These are phyloP conservation scores for Aureobasidium sp. DNA, from an alignment of 2,329 filamentous ascomycete genomes.

Conservation along the genomic window DNA sequence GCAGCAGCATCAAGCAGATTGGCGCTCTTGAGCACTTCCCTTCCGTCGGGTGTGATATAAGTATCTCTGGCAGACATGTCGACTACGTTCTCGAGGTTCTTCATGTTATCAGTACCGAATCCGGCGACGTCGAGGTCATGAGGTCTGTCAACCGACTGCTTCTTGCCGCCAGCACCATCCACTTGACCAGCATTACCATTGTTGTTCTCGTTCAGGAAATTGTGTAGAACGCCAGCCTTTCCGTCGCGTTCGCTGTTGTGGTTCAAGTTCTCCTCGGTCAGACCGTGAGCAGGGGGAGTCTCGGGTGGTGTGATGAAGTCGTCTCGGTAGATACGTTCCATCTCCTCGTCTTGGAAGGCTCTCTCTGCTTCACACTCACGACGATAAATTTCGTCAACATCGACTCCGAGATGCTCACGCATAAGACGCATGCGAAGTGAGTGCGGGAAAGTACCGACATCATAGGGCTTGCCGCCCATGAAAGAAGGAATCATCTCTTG, in stretches of 20 bases:
- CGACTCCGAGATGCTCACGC: constrained; percentile 93
- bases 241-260: constrained; percentile 1
- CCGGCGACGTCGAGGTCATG: constrained; percentile 74
- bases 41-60: constrained; percentile 50
- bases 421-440: constrained; percentile 88
- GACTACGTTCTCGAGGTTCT: constrained; percentile 31
- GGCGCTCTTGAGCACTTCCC: constrained; percentile 55
- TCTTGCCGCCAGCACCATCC: constrained; percentile 54
- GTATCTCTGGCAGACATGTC: constrained; percentile 36
- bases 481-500: constrained; percentile 86
- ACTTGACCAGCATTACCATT: background rate
- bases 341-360: constrained; percentile 56
- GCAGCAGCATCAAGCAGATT: background rate
- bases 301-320: constrained; percentile 29
- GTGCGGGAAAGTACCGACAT: constrained; percentile 86
- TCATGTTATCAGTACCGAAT: constrained; percentile 68
- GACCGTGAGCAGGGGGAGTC: constrained; percentile 24
- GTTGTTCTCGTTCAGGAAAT: constrained; percentile 14
- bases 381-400: constrained; percentile 71
- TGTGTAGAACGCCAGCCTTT: constrained; percentile 8
- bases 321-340: constrained; percentile 31
- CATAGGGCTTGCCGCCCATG: constrained; percentile 85
- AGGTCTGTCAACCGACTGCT: constrained; percentile 42
- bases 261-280: constrained; percentile 24
- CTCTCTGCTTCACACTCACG: constrained; percentile 28